Percentiles rank a stretch among this genome's conserved stretches.
These are phyloP conservation scores for Amauroascus verrucosus DNA, from an alignment of 2,329 filamentous ascomycete species.

Conservation along the genomic window DNA sequence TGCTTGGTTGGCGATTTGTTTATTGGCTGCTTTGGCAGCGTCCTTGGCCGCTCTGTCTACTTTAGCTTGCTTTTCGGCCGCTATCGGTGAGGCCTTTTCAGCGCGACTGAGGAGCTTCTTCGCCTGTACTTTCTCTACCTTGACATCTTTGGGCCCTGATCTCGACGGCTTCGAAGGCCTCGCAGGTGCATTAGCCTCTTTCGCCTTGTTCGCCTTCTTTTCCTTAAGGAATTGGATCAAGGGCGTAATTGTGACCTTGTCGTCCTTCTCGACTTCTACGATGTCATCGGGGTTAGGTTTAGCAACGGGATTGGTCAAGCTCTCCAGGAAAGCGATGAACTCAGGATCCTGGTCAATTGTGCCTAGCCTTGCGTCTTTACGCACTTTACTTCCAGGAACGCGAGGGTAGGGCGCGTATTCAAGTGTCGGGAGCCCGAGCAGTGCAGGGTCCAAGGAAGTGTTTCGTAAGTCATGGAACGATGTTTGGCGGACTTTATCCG, in stretches of 20 bases:
- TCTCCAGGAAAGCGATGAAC: constrained; percentile 86
- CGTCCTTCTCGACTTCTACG: constrained; percentile 42
- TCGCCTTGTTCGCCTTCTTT: constrained; percentile 69
- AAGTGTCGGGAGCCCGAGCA: constrained; percentile 67
- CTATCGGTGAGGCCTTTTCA: constrained; percentile 25
- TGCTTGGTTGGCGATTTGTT: constrained; percentile 20
- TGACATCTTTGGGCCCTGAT: constrained; percentile 32
- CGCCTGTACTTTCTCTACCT: constrained; percentile 32
- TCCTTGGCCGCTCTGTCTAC: constrained; percentile 53
- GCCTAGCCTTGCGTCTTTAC: constrained; percentile 74
- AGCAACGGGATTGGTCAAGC: constrained; percentile 63
- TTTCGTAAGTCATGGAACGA: constrained; percentile 75
- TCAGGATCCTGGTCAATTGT: constrained; percentile 95
- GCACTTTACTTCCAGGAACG: constrained; percentile 61
- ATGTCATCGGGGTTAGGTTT: constrained; percentile 45
- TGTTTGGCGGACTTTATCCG: constrained; percentile 57
- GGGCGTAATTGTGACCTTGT: constrained; percentile 67
- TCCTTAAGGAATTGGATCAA: constrained; percentile 83
- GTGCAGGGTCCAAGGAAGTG: constrained; percentile 58
- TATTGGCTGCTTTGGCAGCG: constrained; percentile 48
- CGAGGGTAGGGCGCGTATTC: constrained; percentile 80
- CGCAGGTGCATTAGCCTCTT: constrained; percentile 29
- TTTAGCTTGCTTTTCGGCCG: constrained; percentile 24
- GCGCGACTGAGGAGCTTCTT: constrained; percentile 35
- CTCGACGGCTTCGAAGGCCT: constrained; percentile 37